A percentile compares a stretch with the other conserved stretches of the same genome.
phyloP scores from a whole-genome alignment of 2,329 filamentous ascomycete species.

The Coniochaeta sp. region DNA sequence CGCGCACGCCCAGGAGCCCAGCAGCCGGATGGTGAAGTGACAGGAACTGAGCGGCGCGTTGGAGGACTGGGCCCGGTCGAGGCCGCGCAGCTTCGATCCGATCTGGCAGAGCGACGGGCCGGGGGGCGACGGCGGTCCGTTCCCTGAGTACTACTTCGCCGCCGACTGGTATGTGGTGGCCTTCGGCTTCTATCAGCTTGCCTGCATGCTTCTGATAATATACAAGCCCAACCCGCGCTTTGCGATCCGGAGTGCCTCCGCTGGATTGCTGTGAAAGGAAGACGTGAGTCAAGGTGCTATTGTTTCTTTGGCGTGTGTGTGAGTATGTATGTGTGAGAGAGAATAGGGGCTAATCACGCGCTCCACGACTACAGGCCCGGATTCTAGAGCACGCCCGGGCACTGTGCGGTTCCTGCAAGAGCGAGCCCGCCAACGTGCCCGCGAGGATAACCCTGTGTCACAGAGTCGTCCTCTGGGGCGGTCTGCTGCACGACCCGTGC shows the following conservation, averaged over 20 bases:
- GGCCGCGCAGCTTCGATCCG: neutral
- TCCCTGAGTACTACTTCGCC: slow-evolving; percentile 1
- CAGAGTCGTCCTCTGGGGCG: neutral
- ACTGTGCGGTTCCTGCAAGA: neutral
- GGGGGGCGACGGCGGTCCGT: neutral
- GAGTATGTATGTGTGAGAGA: too few species aligned
- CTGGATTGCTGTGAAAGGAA: neutral
- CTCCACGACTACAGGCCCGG: neutral
- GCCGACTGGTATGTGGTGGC: neutral
- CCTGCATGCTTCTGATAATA: neutral
- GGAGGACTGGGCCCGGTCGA: neutral
- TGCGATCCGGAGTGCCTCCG: neutral
- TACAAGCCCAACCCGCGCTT: slow-evolving; percentile 1
- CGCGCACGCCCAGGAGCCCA: neutral
- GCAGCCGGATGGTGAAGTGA: neutral
- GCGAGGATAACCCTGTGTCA: neutral
- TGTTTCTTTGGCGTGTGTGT: neutral
- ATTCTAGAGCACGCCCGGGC: neutral
- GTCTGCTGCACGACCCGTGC: neutral
- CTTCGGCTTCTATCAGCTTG: slow-evolving; percentile 1
- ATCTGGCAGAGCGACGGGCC: neutral
- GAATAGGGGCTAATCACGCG: neutral
- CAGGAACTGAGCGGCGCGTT: neutral
- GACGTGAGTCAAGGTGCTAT: neutral
- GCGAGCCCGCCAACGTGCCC: neutral